These are phyloP conservation scores for Torulaspora franciscae DNA, from an alignment of 805 yeast species.

Conservation along the genomic window DNA sequence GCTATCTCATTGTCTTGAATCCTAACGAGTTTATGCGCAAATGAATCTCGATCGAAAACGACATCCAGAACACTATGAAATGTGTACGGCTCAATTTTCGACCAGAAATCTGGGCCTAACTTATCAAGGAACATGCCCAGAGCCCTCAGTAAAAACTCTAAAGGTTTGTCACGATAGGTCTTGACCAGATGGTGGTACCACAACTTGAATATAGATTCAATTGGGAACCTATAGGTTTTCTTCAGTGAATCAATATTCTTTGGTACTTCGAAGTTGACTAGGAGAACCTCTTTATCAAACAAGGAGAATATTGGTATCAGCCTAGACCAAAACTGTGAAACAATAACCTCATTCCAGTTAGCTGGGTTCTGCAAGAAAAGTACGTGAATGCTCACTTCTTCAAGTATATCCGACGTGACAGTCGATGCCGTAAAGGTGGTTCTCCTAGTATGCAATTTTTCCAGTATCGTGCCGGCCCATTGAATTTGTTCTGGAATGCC, in stretches of 20 bases:
- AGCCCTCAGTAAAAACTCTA: constrained; percentile 53
- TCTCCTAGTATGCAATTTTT: constrained; percentile 15
- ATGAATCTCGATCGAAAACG: constrained; percentile 51
- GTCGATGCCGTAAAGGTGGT: constrained; percentile 16
- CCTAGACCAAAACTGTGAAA: constrained; percentile 33
- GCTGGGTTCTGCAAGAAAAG: constrained; percentile 50
- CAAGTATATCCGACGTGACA: constrained; percentile 41
- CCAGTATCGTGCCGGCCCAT: constrained; percentile 45
- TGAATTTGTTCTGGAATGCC: constrained; percentile 44
- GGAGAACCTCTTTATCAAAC: constrained; percentile 24
- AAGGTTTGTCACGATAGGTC: constrained; percentile 31
- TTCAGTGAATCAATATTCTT: constrained; percentile 31
- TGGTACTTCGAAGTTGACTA: constrained; percentile 29
- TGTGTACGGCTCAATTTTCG: constrained; percentile 47
- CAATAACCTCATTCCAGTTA: constrained; percentile 38
- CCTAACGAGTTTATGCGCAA: constrained; percentile 36
- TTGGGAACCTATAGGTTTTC: constrained; percentile 28
- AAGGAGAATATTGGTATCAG: constrained; percentile 30
- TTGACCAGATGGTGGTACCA: constrained; percentile 33
- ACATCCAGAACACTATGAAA: constrained; percentile 56
- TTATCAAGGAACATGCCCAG: constrained; percentile 43
- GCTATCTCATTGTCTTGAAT: constrained; percentile 28
- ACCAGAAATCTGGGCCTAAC: constrained; percentile 51
- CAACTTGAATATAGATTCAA: constrained; percentile 32
- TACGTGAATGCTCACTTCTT: constrained; percentile 52